Percentiles rank a stretch among this genome's conserved stretches.
Conservation (phyloP, 2,329 filamentous ascomycete species). For the Ceratocystis cacaofunesta region DNA sequence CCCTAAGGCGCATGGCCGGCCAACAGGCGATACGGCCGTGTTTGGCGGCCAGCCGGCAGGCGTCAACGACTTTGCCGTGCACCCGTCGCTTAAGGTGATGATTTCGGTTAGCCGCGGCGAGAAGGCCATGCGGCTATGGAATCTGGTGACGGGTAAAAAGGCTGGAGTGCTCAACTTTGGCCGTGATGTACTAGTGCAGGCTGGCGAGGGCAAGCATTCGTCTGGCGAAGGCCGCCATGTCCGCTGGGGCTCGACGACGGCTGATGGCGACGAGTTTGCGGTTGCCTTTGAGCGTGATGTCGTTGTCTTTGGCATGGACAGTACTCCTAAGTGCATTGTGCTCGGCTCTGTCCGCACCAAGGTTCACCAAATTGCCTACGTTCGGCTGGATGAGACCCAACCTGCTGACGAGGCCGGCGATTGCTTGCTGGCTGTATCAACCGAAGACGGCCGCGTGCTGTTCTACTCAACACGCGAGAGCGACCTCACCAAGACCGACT, state of each 20-base stretch:
- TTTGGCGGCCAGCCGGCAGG: slow-evolving; percentile 70
- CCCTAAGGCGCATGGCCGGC: slow-evolving; percentile 63
- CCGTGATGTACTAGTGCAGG: slow-evolving; percentile 53
- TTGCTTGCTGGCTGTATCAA: slow-evolving; percentile 59
- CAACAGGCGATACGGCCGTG: slow-evolving; percentile 78
- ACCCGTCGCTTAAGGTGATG: slow-evolving; percentile 94
- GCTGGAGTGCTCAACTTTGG: slow-evolving; percentile 82
- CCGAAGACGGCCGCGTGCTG: slow-evolving; percentile 76
- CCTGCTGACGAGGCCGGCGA: slow-evolving; percentile 27
- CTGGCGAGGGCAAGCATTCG: slow-evolving; percentile 61
- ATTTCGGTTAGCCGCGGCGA: slow-evolving; percentile 83
- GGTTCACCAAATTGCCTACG: slow-evolving; percentile 66
- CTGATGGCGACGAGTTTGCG: slow-evolving; percentile 65
- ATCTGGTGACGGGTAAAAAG: slow-evolving; percentile 90
- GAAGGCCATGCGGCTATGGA: slow-evolving; percentile 86
- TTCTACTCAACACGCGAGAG: slow-evolving; percentile 58
- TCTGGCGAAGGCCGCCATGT: slow-evolving; percentile 73
- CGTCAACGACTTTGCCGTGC: slow-evolving; percentile 87
- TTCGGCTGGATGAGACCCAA: slow-evolving; percentile 36
- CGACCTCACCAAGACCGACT: slow-evolving; percentile 27
- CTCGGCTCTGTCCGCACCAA: slow-evolving; percentile 57
- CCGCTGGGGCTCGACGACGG: slow-evolving; percentile 58
- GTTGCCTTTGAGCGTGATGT: slow-evolving; percentile 79
- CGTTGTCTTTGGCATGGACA: slow-evolving; percentile 78
- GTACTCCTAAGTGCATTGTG: slow-evolving; percentile 60